A percentile compares a stretch with the other conserved stretches of the same genome.
Evolutionary conservation across 768 basidiomycete genomes (phyloP).

Genomic region (Trametes coccinea): DNA sequence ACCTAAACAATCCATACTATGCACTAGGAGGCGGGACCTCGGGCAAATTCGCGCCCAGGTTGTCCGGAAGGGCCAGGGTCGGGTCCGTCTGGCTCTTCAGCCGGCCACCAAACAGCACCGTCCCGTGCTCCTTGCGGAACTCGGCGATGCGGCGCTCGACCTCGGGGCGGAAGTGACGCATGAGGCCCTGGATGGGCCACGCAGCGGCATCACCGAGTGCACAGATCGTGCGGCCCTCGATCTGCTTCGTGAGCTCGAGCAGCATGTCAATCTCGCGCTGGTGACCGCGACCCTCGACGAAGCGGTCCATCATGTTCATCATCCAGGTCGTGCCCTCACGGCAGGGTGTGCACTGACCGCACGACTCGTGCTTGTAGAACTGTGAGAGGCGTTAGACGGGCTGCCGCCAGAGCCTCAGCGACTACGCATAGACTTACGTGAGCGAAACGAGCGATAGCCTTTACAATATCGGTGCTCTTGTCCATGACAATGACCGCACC

Average conservation of each 20-base stretch:
- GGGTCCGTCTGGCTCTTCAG: slow-evolving; percentile 68
- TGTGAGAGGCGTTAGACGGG: slow-evolving; percentile 28
- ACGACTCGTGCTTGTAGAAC: slow-evolving; percentile 99
- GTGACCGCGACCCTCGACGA: slow-evolving; percentile 90
- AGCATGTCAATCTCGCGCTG: slow-evolving; percentile 98
- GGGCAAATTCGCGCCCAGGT: slow-evolving; percentile 55
- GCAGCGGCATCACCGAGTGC: slow-evolving; percentile 97
- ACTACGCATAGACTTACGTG: slow-evolving; percentile 44
- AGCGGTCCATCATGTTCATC: slow-evolving; percentile 99
- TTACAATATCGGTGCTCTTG: slow-evolving; percentile 93
- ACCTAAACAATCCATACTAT: background rate
- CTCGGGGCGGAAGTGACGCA: slow-evolving; percentile 96
- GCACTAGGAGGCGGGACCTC: slow-evolving; percentile 34
- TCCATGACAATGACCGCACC: slow-evolving; percentile 99
- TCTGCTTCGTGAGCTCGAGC: slow-evolving; percentile 95
- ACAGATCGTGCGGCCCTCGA: slow-evolving; percentile 96
- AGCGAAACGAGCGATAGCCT: slow-evolving; percentile 92
- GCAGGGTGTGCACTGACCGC: slow-evolving; percentile 96
- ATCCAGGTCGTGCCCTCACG: slow-evolving; percentile 97
- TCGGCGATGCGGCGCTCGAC: slow-evolving; percentile 85
- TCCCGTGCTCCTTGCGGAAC: slow-evolving; percentile 74
- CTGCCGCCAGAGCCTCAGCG: background rate
- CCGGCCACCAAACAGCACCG: slow-evolving; percentile 86
- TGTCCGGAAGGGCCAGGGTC: slow-evolving; percentile 72
- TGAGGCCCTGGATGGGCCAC: slow-evolving; percentile 97